Base-by-base conservation (phyloP, 2,329 filamentous ascomycete species). In the Ramichloridium luteum region DNA sequence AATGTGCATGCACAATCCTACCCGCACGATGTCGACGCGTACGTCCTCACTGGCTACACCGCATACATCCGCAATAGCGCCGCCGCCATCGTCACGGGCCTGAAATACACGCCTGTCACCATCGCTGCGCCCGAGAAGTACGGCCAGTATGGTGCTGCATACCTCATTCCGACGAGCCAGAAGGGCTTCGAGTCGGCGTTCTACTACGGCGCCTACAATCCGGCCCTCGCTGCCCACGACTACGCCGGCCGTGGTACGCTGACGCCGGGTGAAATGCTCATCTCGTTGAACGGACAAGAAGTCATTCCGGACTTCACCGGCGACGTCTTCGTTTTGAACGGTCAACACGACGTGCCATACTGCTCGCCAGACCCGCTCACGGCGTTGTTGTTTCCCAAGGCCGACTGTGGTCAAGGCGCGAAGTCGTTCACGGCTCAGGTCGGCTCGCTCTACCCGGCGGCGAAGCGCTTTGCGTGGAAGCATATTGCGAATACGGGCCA, bases 191-290 rank as follows among this genome's bases (percentile, higher is more conserved):
- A 25, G 14, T 8, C n/a, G 3, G 5, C n/a, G 5, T 25, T 27
- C 30, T 32, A 15, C 30, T 15, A 13, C 12, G 30, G 22, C 12
- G 20, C 13, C 10, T 27, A 26, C 14, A 15, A 27, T 16, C 18
- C 8, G 5, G 13, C 11, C 4, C 4, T 32, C 18, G 3, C 16
- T 3, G 6, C 17, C 4, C 11, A 6, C 23, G 30, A 26, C 4
- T 16, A 14, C 23, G 30, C n/a, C 11, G 16, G 13, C 18, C 20
- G 30, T 5, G 30, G 30, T 8, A 32, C 30, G 11, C 4, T 17
- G 9, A 32, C 30, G 2, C 8, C 4, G 3, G 20, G 30, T 11
- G 30, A 32, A 16, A 5, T 16, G 3, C 13, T 12, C 2, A 13
- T 16, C 2, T 13, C 13, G 6, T 23, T 11, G 4, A 11, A 26